Base-by-base conservation (phyloP, 2,329 filamentous ascomycete species). In the Colletotrichum sp. region DNA sequence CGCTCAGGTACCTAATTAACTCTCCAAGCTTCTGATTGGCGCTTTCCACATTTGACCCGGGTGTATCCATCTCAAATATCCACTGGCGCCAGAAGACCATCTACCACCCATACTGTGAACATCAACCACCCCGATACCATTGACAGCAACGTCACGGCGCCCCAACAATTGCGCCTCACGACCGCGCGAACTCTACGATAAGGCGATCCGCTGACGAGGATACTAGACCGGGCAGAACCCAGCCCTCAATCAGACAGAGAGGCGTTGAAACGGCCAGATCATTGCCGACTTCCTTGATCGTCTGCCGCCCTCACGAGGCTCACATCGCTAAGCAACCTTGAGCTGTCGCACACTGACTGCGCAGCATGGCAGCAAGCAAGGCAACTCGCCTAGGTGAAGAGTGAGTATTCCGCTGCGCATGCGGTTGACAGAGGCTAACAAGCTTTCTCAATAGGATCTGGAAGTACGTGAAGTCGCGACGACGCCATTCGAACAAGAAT, bases 381-480 rank as follows among this genome's bases (percentile, higher is more conserved):
- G 90, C 91, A 72, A 89, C 90, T 82, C 89, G 91, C 72, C 84
- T 92, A 78, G 91, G 91, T 82, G 91, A 92, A 84, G 91, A 92
- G 91, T 92, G 86, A 75, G 90, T 88, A 69, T 27, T n/a, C 44
- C 15, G 16, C 27, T 15, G 44, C 27, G 22, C 44, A 30, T 34
- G 32, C 28, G 19, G 55, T 19, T 39, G 39, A 74, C 28, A 66
- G 34, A 19, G 67, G 68, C 75, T 78, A 68, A 78, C 72, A 52
- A 8, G 44, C 44, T 22, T n/a, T n/a, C 22, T 6, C 22, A 76
- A 64, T 82, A 98, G 95, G 85, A 94, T 98, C 80, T 98, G 95
- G 95, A 98, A 98, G 95, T 98, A 90, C 92, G 94, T 34, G 12
- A 22, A 44, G n/a, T 9, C 15, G 25, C 34, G 57, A 75, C 57